Evolutionary conservation across 1,139 yeast species (phyloP).

Genomic region (Protomyces gravidus): DNA sequence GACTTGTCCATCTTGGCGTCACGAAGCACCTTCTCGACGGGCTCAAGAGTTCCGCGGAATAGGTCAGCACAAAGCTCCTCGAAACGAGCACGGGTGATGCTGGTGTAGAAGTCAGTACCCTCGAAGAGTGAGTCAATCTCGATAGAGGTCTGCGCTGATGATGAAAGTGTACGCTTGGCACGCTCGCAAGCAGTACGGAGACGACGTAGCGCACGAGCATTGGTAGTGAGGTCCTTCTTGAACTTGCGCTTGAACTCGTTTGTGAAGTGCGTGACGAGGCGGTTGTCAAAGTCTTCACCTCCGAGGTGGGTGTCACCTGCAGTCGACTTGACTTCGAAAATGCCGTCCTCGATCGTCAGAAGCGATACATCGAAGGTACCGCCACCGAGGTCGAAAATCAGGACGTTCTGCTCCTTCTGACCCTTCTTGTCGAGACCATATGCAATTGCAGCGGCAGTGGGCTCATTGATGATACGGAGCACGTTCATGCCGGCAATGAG

Average conservation of each 20-base stretch:
- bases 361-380: conserved; percentile 98
- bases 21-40: conserved; percentile 96
- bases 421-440: conserved; percentile 93
- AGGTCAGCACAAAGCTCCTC: conserved; percentile 95
- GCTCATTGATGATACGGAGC: conserved; percentile 90
- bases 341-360: conserved; percentile 96
- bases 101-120: conserved; percentile 94
- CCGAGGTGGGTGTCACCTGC: conserved; percentile 99
- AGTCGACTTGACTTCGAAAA: conserved; percentile 98
- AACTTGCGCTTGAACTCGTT: conserved; percentile 96
- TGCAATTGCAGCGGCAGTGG: conserved; percentile 96
- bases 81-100: conserved; percentile 98
- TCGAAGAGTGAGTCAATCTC: conserved; percentile 96
- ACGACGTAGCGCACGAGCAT: conserved; percentile 96
- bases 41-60: conserved; percentile 93
- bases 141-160: conserved; percentile 92
- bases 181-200: conserved; percentile 99
- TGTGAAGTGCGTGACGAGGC: conserved; percentile 89
- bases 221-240: conserved; percentile 83
- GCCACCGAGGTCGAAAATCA: conserved; percentile 96
- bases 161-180: conserved; percentile 97
- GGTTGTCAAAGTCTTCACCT: conserved; percentile 99
- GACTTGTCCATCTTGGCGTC: conserved; percentile 90
- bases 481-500: conserved; percentile 93
- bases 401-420: conserved; percentile 79